Evolutionary conservation across 2,329 filamentous ascomycete species (phyloP).

Genomic region (Didymella arachidicola): DNA sequence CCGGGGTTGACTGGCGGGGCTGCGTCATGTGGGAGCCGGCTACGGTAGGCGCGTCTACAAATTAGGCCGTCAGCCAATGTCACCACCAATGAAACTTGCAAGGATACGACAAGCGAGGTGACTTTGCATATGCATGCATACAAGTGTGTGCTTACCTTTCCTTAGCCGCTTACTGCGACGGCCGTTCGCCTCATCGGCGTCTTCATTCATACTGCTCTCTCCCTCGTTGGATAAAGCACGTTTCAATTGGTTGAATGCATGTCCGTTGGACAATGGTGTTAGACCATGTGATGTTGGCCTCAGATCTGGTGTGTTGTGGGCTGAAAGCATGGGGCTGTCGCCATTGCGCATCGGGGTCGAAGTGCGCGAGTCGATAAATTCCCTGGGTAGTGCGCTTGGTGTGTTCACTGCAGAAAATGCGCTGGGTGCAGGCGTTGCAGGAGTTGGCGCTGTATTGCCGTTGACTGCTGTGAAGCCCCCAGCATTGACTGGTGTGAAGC

Average conservation of each 20-base stretch:
- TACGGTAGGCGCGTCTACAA: slow-evolving; percentile 74
- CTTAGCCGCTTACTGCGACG: slow-evolving; percentile 92
- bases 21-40: slow-evolving; percentile 97
- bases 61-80: slow-evolving; percentile 33
- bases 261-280: slow-evolving; percentile 61
- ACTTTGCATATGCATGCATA: slow-evolving; percentile 19
- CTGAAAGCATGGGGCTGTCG: slow-evolving; percentile 69
- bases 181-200: slow-evolving; percentile 55
- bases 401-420: slow-evolving; percentile 67
- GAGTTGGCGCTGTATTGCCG: slow-evolving; percentile 43
- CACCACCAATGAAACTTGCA: slow-evolving; percentile 31
- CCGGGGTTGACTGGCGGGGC: slow-evolving; percentile 81
- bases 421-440: slow-evolving; percentile 36
- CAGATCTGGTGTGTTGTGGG: slow-evolving; percentile 71
- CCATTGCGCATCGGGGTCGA: slow-evolving; percentile 67
- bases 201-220: slow-evolving; percentile 68
- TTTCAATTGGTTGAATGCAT: slow-evolving; percentile 70
- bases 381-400: slow-evolving; percentile 61
- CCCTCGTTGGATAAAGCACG: slow-evolving; percentile 67
- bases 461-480: slow-evolving; percentile 73
- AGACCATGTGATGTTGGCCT: slow-evolving; percentile 58
- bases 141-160: slow-evolving; percentile 68
- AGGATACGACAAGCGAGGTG: slow-evolving; percentile 23
- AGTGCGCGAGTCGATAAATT: slow-evolving; percentile 60
- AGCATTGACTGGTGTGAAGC: slow-evolving; percentile 76